These are phyloP conservation scores for Anisodus tanguticus DNA, from an alignment of 257 asterid genomes.

Conservation along the genomic window DNA sequence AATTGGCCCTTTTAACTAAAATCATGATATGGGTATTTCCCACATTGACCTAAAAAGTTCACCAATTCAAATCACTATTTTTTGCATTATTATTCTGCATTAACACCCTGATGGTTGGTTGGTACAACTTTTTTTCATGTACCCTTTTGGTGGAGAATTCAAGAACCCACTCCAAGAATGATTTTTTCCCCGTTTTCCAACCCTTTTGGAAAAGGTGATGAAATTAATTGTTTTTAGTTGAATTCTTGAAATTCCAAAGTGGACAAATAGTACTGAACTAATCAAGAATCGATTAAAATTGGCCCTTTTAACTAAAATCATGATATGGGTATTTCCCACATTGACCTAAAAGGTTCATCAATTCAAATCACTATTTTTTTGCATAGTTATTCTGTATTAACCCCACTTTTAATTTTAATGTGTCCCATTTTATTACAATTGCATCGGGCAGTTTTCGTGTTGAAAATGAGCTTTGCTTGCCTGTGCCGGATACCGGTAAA, in stretches of 20 bases:
- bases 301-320: background rate
- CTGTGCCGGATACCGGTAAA: no score
- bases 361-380: background rate
- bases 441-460: background rate
- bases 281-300: background rate
- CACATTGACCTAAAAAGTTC: background rate
- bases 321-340: background rate
- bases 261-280: background rate
- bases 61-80: background rate
- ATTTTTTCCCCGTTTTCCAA: background rate
- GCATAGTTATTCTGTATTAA: background rate
- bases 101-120: no score
- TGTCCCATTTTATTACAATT: background rate
- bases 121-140: no score
- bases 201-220: background rate
- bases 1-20: background rate
- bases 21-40: background rate
- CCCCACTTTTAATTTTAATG: background rate
- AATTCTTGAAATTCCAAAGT: background rate
- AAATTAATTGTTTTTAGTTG: background rate
- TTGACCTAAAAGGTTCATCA: background rate
- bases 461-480: background rate
- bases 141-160: no score
- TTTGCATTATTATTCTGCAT: background rate
- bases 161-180: no score